These are phyloP conservation scores for Psilocybe azurescens DNA, from an alignment of 768 basidiomycete species.

Conservation along the genomic window DNA sequence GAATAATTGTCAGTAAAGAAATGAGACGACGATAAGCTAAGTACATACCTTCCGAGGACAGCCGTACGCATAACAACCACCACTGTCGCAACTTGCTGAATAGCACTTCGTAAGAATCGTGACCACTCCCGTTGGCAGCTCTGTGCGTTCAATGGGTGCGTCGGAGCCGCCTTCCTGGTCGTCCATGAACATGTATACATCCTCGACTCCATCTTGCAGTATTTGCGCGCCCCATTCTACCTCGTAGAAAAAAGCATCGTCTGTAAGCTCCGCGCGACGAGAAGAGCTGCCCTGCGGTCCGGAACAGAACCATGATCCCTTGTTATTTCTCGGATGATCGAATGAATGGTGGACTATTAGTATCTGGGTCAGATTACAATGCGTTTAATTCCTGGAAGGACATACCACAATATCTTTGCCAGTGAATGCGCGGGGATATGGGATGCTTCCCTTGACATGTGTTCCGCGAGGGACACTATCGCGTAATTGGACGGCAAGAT, in stretches of 20 bases:
- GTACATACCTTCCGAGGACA: conserved; percentile 71
- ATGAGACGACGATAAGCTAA: not conserved
- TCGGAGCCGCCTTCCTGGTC: conserved; percentile 74
- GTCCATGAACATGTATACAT: conserved; percentile 94
- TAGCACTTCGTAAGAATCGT: conserved; percentile 92
- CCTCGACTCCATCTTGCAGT: conserved; percentile 88
- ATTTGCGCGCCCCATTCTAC: conserved; percentile 92
- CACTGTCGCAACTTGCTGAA: conserved; percentile 77
- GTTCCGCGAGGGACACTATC: conserved; percentile 89
- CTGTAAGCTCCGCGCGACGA: conserved; percentile 89
- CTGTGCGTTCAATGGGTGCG: conserved; percentile 60
- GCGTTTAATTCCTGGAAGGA: not conserved
- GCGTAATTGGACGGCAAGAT: conserved; percentile 86
- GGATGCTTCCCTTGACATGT: conserved; percentile 94
- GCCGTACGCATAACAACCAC: conserved; percentile 80
- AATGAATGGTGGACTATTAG: conserved; percentile 81
- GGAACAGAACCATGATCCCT: conserved; percentile 68
- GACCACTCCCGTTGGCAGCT: conserved; percentile 86
- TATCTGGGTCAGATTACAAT: conserved; percentile 5
- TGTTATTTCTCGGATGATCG: conserved; percentile 75
- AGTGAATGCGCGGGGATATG: conserved; percentile 90
- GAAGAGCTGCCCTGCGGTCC: conserved; percentile 83
- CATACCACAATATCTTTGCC: conserved; percentile 71
- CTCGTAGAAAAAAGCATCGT: conserved; percentile 93
- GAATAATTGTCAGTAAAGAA: conserved; percentile 1